Percentiles rank a stretch among this genome's conserved stretches.
Evolutionary conservation across 495 filamentous ascomycete genomes (phyloP).

Genomic region (Staphylotrichum longicolle): DNA sequence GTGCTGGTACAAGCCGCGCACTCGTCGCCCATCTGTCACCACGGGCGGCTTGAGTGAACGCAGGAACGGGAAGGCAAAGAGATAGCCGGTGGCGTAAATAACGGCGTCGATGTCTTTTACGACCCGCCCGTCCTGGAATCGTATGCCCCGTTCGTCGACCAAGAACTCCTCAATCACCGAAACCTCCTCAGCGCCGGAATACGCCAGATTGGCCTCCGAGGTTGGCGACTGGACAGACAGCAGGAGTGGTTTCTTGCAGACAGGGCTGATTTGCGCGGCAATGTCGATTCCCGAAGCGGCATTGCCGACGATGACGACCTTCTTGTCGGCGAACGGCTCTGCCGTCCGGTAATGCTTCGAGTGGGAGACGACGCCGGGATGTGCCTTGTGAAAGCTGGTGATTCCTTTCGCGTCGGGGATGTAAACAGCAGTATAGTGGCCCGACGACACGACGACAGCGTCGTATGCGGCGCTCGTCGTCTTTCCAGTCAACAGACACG

Average conservation of each 20-base stretch:
- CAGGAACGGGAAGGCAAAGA: slow-evolving; percentile 71
- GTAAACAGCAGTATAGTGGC: slow-evolving; percentile 72
- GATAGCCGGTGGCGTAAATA: slow-evolving; percentile 73
- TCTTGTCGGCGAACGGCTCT: slow-evolving; percentile 52
- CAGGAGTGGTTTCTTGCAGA: slow-evolving; percentile 43
- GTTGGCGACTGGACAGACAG: slow-evolving; percentile 42
- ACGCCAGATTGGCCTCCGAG: slow-evolving; percentile 30
- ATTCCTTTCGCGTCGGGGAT: slow-evolving; percentile 56
- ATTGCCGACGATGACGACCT: slow-evolving; percentile 70
- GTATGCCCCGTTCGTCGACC: slow-evolving; percentile 34
- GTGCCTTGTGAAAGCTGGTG: slow-evolving; percentile 50
- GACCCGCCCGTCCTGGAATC: slow-evolving; percentile 42
- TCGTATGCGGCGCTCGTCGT: slow-evolving; percentile 59
- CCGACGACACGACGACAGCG: slow-evolving; percentile 79
- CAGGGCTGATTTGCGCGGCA: slow-evolving; percentile 63
- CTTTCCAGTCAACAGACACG: slow-evolving; percentile 42
- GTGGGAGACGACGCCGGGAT: slow-evolving; percentile 69
- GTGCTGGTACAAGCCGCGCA: slow-evolving; percentile 69
- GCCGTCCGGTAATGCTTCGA: slow-evolving; percentile 75
- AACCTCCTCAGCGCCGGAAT: slow-evolving; percentile 38
- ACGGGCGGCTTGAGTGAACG: slow-evolving; percentile 54
- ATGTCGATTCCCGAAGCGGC: slow-evolving; percentile 80
- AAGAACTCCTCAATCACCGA: slow-evolving; percentile 45
- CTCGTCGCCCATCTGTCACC: slow-evolving; percentile 65
- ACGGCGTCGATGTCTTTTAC: slow-evolving; percentile 64